Base-by-base conservation (phyloP, 148 eudicot genomes). In the Salicornia ramosissima region DNA sequence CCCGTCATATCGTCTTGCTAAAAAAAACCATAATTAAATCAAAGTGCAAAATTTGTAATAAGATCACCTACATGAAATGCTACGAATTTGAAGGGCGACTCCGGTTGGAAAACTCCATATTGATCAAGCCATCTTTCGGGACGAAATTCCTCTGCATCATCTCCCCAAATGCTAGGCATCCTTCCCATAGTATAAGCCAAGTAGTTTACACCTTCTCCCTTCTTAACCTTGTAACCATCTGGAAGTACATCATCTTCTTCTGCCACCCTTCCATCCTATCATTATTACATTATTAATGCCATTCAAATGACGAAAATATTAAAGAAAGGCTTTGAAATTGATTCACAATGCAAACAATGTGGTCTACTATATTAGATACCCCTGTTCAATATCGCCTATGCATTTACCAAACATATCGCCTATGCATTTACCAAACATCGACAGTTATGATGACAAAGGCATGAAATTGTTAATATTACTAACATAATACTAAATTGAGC, bases 121-220 rank as follows among this genome's bases (percentile, higher is more conserved):
- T 79, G 65, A 61, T 77, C 72, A 36, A 91, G 86, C 96, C 97
- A 91, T 81, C 97, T 84, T 73, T 89, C 89, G 0, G 90, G 96
- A n/a, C 80, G 76, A 59, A 91, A 91, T 26, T 85, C 90, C 71
- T 84, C 84, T 8, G 92, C 97, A 73, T 91, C 83, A 9, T 91
- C 87, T 50, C 97, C 92, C 96, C 96, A 91, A 4, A 89, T 70
- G 71, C 65, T 71, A 26, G 80, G 30, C 92, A 91, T 83, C 58
- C 97, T 86, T 10, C 89, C 96, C 92, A 87, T 87, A 29, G 92
- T 81, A 76, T 87, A 88, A 25, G 92, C 68, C 19, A 78, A 66
- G 81, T 87, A 89, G 80, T 84, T 77, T 12, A 88, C 78, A 2
- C 53, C 72, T 51, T 91, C 92, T 24, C 95, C 95, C 72, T 79